Evolutionary conservation across 2,329 filamentous ascomycete genomes (phyloP), one percentile per base, ranked within the genome.

Genomic region (Aspergillus arachidicola): DNA sequence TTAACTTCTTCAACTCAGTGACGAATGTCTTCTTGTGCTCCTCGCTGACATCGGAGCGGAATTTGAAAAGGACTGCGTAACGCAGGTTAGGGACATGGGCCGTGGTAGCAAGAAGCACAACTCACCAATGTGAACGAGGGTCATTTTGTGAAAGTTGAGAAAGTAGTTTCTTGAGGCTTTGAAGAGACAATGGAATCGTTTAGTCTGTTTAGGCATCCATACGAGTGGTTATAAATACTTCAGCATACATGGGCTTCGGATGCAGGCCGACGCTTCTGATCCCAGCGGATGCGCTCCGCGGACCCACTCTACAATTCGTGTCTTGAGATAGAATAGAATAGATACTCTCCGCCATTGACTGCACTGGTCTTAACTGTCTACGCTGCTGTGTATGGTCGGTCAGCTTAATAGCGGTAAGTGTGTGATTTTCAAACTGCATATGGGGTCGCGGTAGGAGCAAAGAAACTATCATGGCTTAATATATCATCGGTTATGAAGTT

Each of bases 51-150:
- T 82, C 79, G 1, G 76, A 45, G 11, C 75, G 77, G 67, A 85
- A 85, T 65, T 83, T 84, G 72, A 85, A 85, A 9, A 85, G 71
- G 0, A 85, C 83, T 85, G 45, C 16, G n/a, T n/a, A n/a, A 12
- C 16, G 23, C 28, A 3, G 14, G 14, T 50, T 48, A 54, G 30
- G 16, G 16, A 21, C 32, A 12, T 11, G 11, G 26, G 1, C 23
- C 19, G 9, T 28, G 6, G 6, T 6, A 21, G 0, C 5, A 16
- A 10, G 28, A 9, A 10, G 23, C n/a, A 11, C 2, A 5, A 30
- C 59, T 61, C n/a, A 61, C 59, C 59, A 10, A 61, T 61, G 28
- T 61, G 59, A 10, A 61, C 16, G 1, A 61, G 32, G 14, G 59
- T 61, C 59, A 61, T 61, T 32, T 59, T 12, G 7, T 30, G 45